Evolutionary conservation across 2,329 filamentous ascomycete genomes (phyloP), one percentile per base, ranked within the genome.

Genomic region (Pyrenophora tritici-repentis): DNA sequence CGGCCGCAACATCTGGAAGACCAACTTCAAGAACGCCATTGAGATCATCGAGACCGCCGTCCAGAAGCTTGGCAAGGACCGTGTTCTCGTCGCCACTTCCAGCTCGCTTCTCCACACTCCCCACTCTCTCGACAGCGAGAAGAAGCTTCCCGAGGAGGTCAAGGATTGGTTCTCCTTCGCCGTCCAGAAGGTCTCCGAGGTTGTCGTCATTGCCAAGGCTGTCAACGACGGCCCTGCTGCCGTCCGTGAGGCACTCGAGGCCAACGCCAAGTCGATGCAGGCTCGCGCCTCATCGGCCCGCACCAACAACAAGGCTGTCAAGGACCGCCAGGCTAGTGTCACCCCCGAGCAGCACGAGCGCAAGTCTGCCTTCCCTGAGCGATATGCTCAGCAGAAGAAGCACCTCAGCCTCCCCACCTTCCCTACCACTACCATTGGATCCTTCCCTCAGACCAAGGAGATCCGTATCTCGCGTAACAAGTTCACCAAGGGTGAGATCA

Each of bases 1-100:
- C 71, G 94, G 94, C 71, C 91, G 94, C 73, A 99, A 99, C 86
- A 97, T 99, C 84, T 99, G 94, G 94, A 99, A 99, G 90, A 97
- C 91, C 80, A 96, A 97, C 87, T 89, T 97, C 82, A 89, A 96
- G 86, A 86, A 86, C 70, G 91, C 94, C 72, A 95, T 99, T 62
- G 92, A 94, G 83, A 85, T 81, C 61, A 88, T 94, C 56, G 91
- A 97, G 86, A 82, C 85, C 54, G 94, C 93, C 61, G 82, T 97
- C 70, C 90, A 97, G 83, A 91, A 96, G 83, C 86, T 99, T 59
- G 93, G 94, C 81, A 93, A 96, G 84, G 92, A 97, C 66, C 90
- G 94, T 74, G 93, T 99, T 76, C 90, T 99, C 66, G 91, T 96
- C 66, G 90, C 94, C 73, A 97, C 92, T 66, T 97, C 94, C 73